These are phyloP conservation scores for Elsinoe batatas DNA, from an alignment of 2,329 filamentous ascomycete genomes.

Conservation along the genomic window DNA sequence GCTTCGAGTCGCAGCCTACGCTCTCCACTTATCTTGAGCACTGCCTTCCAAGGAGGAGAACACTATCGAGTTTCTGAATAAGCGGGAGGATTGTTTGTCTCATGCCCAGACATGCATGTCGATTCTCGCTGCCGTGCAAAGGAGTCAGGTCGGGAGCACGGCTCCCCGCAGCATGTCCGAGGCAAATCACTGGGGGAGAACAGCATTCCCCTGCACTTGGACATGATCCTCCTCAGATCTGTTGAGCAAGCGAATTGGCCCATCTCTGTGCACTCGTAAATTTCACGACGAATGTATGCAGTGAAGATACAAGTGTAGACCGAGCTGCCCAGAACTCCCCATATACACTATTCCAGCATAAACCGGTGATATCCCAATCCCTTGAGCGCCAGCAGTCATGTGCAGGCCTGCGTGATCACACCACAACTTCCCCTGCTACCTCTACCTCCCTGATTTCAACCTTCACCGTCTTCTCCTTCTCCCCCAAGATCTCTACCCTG, in stretches of 20 bases:
- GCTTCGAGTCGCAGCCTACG: no score
- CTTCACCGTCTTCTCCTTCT: constrained; percentile 1
- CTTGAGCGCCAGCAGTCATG: no score
- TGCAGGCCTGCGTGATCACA: not conserved
- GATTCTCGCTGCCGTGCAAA: not conserved
- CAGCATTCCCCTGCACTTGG: not conserved
- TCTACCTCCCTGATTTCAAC: not conserved
- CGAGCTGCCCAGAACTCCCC: no score
- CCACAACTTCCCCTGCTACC: not conserved
- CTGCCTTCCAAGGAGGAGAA: no score
- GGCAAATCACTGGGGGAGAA: not conserved
- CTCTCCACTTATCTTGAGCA: no score
- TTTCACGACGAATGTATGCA: no score
- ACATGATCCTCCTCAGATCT: not conserved
- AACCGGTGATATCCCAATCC: no score
- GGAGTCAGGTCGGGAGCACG: not conserved
- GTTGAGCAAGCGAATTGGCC: not conserved
- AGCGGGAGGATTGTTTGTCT: not conserved
- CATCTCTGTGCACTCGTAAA: no score
- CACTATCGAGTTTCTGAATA: not conserved
- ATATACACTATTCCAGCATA: not conserved
- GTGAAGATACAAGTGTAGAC: no score
- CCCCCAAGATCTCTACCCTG: constrained; percentile 18
- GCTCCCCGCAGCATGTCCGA: constrained; percentile 4
- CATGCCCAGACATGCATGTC: not conserved